Conservation (phyloP, 345 rosid species). For the Ricinus communis region DNA sequence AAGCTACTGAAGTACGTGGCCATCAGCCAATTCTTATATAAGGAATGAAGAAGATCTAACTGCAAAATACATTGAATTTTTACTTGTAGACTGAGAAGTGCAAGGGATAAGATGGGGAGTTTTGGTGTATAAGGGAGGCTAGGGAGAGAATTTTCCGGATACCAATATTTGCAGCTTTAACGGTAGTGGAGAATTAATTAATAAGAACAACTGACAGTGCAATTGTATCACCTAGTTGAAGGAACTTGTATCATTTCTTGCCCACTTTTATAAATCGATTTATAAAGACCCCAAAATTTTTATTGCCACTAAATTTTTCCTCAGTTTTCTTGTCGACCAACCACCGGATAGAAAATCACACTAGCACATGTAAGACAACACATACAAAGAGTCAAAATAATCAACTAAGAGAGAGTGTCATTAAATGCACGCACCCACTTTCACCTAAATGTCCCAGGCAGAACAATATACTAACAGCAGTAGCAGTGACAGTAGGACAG, state of each 20-base stretch:
- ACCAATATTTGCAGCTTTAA: too few species aligned
- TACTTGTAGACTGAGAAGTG: too few species aligned
- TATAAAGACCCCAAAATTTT: background rate
- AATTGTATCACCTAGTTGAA: background rate
- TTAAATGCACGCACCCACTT: constrained; percentile 22
- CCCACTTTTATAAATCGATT: background rate
- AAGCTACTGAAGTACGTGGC: too few species aligned
- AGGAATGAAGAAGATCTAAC: too few species aligned
- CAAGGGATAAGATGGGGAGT: too few species aligned
- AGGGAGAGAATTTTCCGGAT: too few species aligned
- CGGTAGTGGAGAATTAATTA: too few species aligned
- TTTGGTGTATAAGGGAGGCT: too few species aligned
- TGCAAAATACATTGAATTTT: too few species aligned
- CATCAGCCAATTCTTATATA: too few species aligned
- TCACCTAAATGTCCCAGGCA: constrained; percentile 4
- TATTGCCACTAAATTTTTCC: background rate
- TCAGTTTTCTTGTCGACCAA: background rate
- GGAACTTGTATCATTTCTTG: background rate
- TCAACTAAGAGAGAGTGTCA: constrained; percentile 5
- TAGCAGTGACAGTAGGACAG: background rate
- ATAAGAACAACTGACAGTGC: too few species aligned
- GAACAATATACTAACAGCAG: background rate
- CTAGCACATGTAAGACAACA: background rate
- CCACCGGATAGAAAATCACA: constrained; percentile 4
- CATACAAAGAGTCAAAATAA: background rate